Evolutionary conservation across 805 yeast species (phyloP).

Genomic region (Candida sonorensis): DNA sequence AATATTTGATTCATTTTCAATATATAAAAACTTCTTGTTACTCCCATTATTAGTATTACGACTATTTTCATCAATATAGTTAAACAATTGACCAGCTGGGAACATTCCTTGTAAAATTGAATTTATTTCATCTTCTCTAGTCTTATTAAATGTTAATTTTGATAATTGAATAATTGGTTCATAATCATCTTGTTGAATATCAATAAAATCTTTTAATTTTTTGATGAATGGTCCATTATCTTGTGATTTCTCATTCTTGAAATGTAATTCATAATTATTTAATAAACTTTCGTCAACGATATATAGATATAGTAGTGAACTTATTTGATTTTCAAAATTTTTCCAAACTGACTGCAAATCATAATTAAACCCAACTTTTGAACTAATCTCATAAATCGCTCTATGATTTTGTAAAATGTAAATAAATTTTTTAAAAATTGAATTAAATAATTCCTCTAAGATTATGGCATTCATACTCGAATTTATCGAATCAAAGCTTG

Average conservation of each 20-base stretch:
- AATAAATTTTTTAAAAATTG: constrained; percentile 56
- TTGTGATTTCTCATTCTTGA: constrained; percentile 6
- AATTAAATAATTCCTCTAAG: constrained; percentile 63
- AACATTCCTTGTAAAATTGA: constrained; percentile 52
- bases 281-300: constrained; percentile 28
- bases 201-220: constrained; percentile 17
- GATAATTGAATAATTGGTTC: constrained; percentile 31
- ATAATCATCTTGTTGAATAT: constrained; percentile 3
- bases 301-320: constrained; percentile 31
- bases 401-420: constrained; percentile 65
- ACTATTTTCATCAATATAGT: too few relatives aligned
- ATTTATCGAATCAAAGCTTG: too few relatives aligned
- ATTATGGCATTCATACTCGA: constrained; percentile 34
- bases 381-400: constrained; percentile 52
- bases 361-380: constrained; percentile 17
- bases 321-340: constrained; percentile 34
- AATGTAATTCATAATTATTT: constrained; percentile 16
- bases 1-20: constrained; percentile 50
- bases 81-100: too few relatives aligned
- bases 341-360: constrained; percentile 34
- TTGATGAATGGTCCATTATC: constrained; percentile 17
- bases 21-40: too few relatives aligned
- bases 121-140: constrained; percentile 32
- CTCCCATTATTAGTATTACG: too few relatives aligned
- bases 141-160: constrained; percentile 23